Base-by-base conservation (phyloP, 148 eudicot genomes). In the Chenopodium quinoa region DNA sequence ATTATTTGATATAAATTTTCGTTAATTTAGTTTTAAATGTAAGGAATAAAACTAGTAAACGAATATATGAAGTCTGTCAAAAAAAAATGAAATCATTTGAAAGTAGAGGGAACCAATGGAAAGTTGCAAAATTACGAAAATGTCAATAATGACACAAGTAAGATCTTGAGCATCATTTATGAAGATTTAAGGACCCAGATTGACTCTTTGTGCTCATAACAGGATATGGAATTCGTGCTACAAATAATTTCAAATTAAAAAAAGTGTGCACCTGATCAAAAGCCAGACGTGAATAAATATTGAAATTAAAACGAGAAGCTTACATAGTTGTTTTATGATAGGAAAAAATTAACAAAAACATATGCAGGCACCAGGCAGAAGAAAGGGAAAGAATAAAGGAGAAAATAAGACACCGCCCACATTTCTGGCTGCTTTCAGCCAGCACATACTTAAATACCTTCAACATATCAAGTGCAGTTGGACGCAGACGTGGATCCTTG, bases 401-500 rank as follows among this genome's bases (percentile, higher is more conserved):
- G 25, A 12, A 52, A 66, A 73, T 72, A 32, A 56, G 37, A 71
- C 60, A 82, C 20, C 27, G 29, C 22, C 8, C 9, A 11, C 46
- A 16, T 13, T 56, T 29, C 6, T 69, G 27, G 54, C n/a, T 58
- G 47, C 73, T 29, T 27, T 20, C 58, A 48, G 64, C 72, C 27
- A 75, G 31, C 31, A 58, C 62, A 73, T 31, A 44, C 48, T 62
- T 17, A 71, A 70, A 83, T 88, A 96, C 98, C 99, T 92, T 96
- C 81, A 96, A 83, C 94, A 96, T 87, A 87, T 96, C 99, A 79
- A 92, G 73, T 31, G 99, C 98, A 78, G 94, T 87, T 62, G 99
- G 99, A 17, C 99, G 95, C 82, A 90, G 78, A 56, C 99, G 94
- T 54, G 97, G 93, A 74, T 96, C 99, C 86, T 96, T 96, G 44